Conservation (phyloP, 139 green algal genomes). For the Chlorella sp. region DNA sequence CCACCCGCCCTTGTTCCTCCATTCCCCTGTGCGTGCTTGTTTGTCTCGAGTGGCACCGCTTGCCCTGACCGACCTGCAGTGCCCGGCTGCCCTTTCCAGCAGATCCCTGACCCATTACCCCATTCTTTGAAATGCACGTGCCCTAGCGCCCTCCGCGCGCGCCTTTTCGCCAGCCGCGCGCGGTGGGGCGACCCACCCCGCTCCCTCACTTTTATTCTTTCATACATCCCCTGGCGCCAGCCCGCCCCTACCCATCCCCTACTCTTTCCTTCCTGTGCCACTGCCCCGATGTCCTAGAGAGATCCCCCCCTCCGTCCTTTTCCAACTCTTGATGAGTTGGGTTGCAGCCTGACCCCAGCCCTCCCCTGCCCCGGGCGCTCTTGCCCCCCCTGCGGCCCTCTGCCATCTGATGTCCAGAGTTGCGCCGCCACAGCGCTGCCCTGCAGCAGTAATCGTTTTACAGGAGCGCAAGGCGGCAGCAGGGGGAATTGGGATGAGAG, state of each 20-base stretch:
- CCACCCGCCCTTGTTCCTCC: too few relatives aligned
- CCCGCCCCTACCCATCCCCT: background rate
- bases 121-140: background rate
- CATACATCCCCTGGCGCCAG: too few relatives aligned
- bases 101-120: background rate
- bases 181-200: background rate
- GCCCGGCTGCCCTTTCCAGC: background rate
- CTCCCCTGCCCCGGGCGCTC: background rate
- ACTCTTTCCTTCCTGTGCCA: background rate
- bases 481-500: background rate
- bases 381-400: background rate
- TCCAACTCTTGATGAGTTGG: background rate
- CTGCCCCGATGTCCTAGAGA: background rate
- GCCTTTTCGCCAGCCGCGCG: background rate
- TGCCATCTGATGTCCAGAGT: too few relatives aligned
- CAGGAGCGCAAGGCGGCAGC: background rate
- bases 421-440: too few relatives aligned
- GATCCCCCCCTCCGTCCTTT: background rate
- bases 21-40: too few relatives aligned
- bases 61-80: background rate
- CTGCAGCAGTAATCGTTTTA: too few relatives aligned
- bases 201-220: constrained; percentile 23
- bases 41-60: background rate
- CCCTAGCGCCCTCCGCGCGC: background rate
- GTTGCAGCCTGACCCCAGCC: background rate